Evolutionary conservation across 1,284 basidiomycete species (phyloP), one percentile per base, ranked within the genome.

Genomic region (Heliocybe sulcata): DNA sequence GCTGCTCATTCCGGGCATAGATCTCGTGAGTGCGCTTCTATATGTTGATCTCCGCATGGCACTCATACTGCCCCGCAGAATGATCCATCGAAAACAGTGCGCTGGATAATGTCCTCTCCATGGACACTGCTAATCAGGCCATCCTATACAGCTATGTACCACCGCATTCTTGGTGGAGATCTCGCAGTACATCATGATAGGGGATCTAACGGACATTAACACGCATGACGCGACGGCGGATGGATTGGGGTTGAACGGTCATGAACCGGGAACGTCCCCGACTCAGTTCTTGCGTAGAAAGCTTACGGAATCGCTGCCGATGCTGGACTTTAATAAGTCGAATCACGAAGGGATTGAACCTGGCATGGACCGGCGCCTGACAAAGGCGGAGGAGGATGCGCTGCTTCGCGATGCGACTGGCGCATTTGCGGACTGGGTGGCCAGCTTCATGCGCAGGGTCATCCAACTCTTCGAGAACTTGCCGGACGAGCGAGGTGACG

Each of bases 41-140:
- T 47, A 53, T 26, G 12, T 8, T 42, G 53, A 29, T 31, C 45
- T 33, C 51, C 26, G 35, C 22, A 26, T 4, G 8, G 14, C 6
- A 22, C 54, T 27, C 29, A 35, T 50, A 12, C 16, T 19, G 26
- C 19, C 11, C 23, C 45, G 16, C 31, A 87, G 80, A 96, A 96
- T 68, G 94, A 98, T 64, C 92, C 93, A 1, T 77, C 83, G 38
- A 98, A 98, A 76, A 96, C 93, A 55, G 86, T 91, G 68, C 64
- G 67, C 64, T 51, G 4, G 16, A 25, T 22, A 3, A 26, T 25
- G 16, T 16, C 27, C 47, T 12, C 16, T 14, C 45, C 9, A 26
- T 23, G 49, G 51, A 42, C n/a, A 9, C 16, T 6, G 38, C 38
- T 42, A 16, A 31, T 31, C 49, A 61, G 12, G 58, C 55, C 45